Conservation (phyloP, 495 filamentous ascomycete genomes). For the Tuber borchii region DNA sequence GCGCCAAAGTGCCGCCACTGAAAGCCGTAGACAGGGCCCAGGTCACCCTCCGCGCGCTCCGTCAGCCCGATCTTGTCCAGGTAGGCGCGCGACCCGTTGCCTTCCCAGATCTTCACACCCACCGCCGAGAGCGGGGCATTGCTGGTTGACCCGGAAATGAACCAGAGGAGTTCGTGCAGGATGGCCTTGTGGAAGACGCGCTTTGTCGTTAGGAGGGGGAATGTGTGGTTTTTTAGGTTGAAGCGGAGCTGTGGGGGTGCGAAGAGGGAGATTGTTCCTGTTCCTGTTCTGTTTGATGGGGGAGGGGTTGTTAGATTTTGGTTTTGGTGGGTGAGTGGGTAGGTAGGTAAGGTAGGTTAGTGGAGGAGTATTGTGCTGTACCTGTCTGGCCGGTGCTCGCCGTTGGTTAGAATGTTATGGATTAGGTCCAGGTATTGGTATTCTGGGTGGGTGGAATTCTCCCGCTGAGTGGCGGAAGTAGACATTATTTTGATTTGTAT, state of each 20-base stretch:
- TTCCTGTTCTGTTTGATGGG: constrained; percentile 62
- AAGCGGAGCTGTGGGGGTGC: constrained; percentile 81
- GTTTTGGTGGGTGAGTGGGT: background rate
- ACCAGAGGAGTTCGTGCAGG: constrained; percentile 93
- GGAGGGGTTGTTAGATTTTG: constrained; percentile 6
- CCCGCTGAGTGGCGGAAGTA: background rate
- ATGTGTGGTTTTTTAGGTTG: constrained; percentile 61
- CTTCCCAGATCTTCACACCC: constrained; percentile 96
- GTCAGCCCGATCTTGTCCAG: constrained; percentile 76
- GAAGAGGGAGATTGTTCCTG: constrained; percentile 83
- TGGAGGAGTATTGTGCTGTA: constrained; percentile 35
- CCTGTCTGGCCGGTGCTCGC: constrained; percentile 77
- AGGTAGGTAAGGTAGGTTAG: background rate
- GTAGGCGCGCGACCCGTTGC: constrained; percentile 82
- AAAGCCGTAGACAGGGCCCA: constrained; percentile 96
- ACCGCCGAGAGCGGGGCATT: constrained; percentile 63
- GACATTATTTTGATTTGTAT: background rate
- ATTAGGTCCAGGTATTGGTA: constrained; percentile 72
- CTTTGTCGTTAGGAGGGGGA: constrained; percentile 93
- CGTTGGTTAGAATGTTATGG: constrained; percentile 62
- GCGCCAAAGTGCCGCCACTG: constrained; percentile 99
- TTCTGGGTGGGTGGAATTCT: constrained; percentile 54
- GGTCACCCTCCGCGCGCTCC: constrained; percentile 74
- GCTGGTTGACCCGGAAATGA: constrained; percentile 76
- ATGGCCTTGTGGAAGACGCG: constrained; percentile 90